These are phyloP conservation scores for Saccharomyces hybrid DNA, from an alignment of 1,139 yeast species.

Conservation along the genomic window DNA sequence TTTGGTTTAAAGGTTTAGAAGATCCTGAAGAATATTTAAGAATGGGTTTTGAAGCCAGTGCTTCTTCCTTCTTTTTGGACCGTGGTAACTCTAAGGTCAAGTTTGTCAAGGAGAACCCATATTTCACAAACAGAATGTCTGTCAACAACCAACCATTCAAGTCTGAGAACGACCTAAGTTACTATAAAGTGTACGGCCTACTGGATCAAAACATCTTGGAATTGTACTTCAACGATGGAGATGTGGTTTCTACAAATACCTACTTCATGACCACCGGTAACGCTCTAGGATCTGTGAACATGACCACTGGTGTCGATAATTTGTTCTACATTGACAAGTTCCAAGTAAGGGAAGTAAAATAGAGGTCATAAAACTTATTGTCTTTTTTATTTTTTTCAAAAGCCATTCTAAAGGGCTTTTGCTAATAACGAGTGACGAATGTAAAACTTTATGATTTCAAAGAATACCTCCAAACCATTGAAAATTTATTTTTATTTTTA, in stretches of 20 bases:
- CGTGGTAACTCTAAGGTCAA: constrained; percentile 19
- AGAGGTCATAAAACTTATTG: too few relatives aligned
- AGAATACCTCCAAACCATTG: too few relatives aligned
- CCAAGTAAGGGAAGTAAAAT: constrained; percentile 7
- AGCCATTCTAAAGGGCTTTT: too few relatives aligned
- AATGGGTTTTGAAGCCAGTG: constrained; percentile 19
- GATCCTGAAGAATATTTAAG: constrained; percentile 15
- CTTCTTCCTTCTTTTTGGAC: constrained; percentile 20
- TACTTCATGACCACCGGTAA: constrained; percentile 21
- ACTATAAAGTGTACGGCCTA: constrained; percentile 26
- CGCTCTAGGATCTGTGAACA: constrained; percentile 13
- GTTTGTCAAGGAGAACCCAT: constrained; percentile 18
- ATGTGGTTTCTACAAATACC: constrained; percentile 22
- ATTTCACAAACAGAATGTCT: constrained; percentile 13
- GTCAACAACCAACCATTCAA: neutral
- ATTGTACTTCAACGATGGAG: constrained; percentile 29
- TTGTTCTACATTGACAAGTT: constrained; percentile 13
- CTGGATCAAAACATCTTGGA: constrained; percentile 29
- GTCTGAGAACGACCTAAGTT: constrained; percentile 4
- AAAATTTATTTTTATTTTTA: too few relatives aligned
- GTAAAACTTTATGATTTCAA: too few relatives aligned
- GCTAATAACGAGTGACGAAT: too few relatives aligned
- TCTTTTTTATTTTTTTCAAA: too few relatives aligned
- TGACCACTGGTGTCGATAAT: constrained; percentile 30
- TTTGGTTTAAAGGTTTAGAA: constrained; percentile 12